A percentile compares a stretch with the other conserved stretches of the same genome.
These are phyloP conservation scores for Phascolomyces articulosus DNA, from an alignment of 371 early-diverging fungal genomes.

Conservation along the genomic window DNA sequence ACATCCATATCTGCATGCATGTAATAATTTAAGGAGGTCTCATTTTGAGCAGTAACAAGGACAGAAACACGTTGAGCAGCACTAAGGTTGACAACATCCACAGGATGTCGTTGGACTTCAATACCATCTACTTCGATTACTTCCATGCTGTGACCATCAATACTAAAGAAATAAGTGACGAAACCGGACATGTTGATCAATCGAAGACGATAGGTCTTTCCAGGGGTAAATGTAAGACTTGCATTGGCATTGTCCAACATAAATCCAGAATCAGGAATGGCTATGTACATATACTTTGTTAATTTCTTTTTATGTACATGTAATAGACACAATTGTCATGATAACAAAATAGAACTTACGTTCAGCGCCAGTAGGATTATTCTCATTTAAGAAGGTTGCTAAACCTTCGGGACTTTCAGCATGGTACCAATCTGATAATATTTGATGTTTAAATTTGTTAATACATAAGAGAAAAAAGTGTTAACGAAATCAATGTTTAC, in stretches of 20 bases:
- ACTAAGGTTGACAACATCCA: constrained; percentile 53
- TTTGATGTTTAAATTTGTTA: not conserved
- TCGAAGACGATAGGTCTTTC: constrained; percentile 38
- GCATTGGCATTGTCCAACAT: constrained; percentile 45
- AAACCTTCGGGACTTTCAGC: constrained; percentile 39
- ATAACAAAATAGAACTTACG: no score
- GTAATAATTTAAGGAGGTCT: constrained; percentile 62
- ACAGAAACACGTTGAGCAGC: constrained; percentile 73
- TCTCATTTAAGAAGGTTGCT: constrained; percentile 44
- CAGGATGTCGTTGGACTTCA: constrained; percentile 52
- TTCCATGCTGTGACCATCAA: constrained; percentile 74
- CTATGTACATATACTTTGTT: constrained; percentile 3
- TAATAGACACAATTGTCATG: no score
- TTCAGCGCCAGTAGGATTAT: constrained; percentile 62
- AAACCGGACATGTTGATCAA: constrained; percentile 70
- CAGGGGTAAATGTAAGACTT: constrained; percentile 23
- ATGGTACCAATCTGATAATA: constrained; percentile 65
- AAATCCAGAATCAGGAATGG: constrained; percentile 37
- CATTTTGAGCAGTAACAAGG: constrained; percentile 68
- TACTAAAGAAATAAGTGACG: constrained; percentile 64
- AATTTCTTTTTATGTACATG: no score
- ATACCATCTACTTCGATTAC: constrained; percentile 83
- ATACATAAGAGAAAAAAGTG: not conserved
- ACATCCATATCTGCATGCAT: constrained; percentile 75
- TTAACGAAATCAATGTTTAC: not conserved